These are phyloP conservation scores for Oemleria cerasiformis DNA, from an alignment of 306 rosid genomes.

Conservation along the genomic window DNA sequence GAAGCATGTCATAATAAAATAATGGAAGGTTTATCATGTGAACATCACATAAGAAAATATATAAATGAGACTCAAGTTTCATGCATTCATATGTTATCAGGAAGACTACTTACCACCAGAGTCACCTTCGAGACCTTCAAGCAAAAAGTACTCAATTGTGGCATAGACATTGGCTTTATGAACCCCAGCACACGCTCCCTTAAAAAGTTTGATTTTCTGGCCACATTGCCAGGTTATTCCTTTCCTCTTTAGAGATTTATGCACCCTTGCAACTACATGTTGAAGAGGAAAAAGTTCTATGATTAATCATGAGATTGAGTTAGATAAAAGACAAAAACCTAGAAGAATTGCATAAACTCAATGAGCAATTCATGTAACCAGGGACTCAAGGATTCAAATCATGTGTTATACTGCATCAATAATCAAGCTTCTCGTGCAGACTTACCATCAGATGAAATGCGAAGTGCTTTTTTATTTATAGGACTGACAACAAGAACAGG, in stretches of 20 bases:
- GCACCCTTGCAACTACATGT: slow-evolving; percentile 47
- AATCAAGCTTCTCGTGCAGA: neutral
- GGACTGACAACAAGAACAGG: slow-evolving; percentile 44
- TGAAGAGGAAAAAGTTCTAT: neutral
- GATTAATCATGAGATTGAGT: slow-evolving; percentile 4
- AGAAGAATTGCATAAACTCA: neutral
- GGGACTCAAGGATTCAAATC: neutral
- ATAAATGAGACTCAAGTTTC: neutral
- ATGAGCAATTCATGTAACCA: neutral
- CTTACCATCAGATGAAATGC: slow-evolving; percentile 53
- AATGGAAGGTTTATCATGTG: neutral
- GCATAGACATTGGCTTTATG: slow-evolving; percentile 46
- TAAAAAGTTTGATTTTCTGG: slow-evolving; percentile 46
- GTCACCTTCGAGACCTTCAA: slow-evolving; percentile 60
- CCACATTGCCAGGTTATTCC: slow-evolving; percentile 45
- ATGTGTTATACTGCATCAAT: neutral
- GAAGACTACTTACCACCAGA: slow-evolving; percentile 50
- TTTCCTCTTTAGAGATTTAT: slow-evolving; percentile 40
- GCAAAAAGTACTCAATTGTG: slow-evolving; percentile 55
- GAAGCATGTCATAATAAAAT: neutral
- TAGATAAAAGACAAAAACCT: neutral
- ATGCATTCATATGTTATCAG: neutral
- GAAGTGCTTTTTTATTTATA: slow-evolving; percentile 38
- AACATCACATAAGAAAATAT: neutral
- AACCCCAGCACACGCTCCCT: slow-evolving; percentile 55